Evolutionary conservation across 306 rosid genomes (phyloP), one percentile per base, ranked within the genome.

Genomic region (Glycine soja): DNA sequence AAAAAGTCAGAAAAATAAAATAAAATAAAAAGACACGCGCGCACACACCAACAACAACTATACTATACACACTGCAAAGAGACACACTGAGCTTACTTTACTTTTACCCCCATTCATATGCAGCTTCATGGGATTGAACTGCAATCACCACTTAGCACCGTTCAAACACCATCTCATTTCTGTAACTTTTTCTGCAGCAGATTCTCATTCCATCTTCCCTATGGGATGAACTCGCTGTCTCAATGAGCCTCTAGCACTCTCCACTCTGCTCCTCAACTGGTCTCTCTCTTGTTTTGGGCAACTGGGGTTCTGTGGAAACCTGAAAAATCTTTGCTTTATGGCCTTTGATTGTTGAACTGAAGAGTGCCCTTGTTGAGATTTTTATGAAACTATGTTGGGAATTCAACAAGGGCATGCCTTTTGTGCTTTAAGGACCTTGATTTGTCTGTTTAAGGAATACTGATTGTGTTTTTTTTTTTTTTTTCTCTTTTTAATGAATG

Each of bases 121-220:
- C 78, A 56, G 57, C 86, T 59, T 82, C 86, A 74, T 73, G 87
- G 86, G 71, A 76, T 75, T 64, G 66, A 72, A 68, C 80, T 70
- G 45, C 83, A 19, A 79, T 53, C 68, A 71, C 77, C 85, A 77
- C 64, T 76, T 47, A 9, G 58, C 66, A 43, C 59, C 75, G 50
- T 59, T 69, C 81, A 81, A 32, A 78, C 84, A 43, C 47, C 53
- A 71, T 75, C 74, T 52, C 83, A 82, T 77, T 50, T 66, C 78
- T 62, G 82, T 79, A 67, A 80, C 88, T 81, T 75, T 64, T 8
- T 75, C 38, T 40, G 80, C 67, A 70, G 82, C 67, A 74, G 73
- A 72, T 76, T 79, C 78, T 84, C 81, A 13, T 79, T 81, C 79
- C 75, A 63, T 43, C 47, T 52, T 1, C 36, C 58, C 70, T 34